These are phyloP conservation scores for Santalum album DNA, from an alignment of 164 flowering plant species.

Conservation along the genomic window DNA sequence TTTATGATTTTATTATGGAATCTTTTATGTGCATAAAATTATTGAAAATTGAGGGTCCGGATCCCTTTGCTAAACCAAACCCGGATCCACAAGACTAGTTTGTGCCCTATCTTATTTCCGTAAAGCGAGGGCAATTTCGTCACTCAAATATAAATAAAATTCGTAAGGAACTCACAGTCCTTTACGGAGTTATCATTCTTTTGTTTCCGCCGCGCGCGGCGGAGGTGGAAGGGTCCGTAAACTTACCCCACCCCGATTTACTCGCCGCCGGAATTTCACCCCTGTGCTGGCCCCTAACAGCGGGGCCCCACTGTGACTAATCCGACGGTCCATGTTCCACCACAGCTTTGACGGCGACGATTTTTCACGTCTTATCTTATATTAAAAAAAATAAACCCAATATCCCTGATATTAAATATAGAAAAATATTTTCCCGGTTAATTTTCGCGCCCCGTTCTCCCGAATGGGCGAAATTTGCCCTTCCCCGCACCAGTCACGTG, in stretches of 20 bases:
- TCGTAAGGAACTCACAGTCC: no score
- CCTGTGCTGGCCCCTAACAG: background rate
- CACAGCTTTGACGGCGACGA: conserved; percentile 26
- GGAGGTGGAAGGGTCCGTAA: background rate
- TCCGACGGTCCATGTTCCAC: conserved; percentile 14
- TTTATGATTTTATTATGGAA: no score
- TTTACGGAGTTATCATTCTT: background rate
- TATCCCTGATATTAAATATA: background rate
- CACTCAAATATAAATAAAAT: no score
- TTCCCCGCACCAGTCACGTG: background rate
- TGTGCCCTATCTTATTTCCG: no score
- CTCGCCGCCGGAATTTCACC: conserved; percentile 1
- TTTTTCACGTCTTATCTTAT: conserved; percentile 8
- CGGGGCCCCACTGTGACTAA: conserved; percentile 9
- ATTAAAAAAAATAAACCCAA: background rate
- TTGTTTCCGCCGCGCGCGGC: background rate
- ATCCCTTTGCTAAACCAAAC: no score
- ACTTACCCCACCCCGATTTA: background rate
- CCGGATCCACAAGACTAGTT: no score
- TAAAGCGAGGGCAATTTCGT: no score
- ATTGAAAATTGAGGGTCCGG: no score
- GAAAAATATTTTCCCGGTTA: background rate
- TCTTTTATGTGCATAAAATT: no score
- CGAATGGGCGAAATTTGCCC: background rate
- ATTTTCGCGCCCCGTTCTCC: conserved; percentile 6